Conservation (phyloP, 805 yeast genomes). For the Priceomyces fermenticarens region DNA sequence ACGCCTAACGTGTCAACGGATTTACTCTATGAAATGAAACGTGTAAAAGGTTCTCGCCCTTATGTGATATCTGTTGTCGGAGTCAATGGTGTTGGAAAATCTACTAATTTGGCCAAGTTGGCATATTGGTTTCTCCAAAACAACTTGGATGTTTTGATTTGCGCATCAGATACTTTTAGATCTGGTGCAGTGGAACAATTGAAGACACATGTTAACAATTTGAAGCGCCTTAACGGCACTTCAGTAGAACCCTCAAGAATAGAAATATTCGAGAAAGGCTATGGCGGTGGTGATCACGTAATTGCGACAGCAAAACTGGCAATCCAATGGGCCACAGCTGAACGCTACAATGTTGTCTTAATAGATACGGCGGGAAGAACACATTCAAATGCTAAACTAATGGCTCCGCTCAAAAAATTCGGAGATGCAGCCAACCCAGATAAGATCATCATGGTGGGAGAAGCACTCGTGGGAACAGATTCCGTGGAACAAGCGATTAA, state of each 20-base stretch:
- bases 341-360: conserved; percentile 77
- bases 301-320: conserved; percentile 92
- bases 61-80: conserved; percentile 97
- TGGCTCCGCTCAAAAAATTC: conserved; percentile 94
- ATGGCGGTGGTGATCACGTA: conserved; percentile 93
- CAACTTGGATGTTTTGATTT: conserved; percentile 78
- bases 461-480: conserved; percentile 96
- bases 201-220: conserved; percentile 86
- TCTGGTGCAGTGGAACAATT: conserved; percentile 99
- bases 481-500: conserved; percentile 93
- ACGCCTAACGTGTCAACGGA: conserved; percentile 93
- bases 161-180: conserved; percentile 97
- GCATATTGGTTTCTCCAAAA: conserved; percentile 96
- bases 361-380: conserved; percentile 98
- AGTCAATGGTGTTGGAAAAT: conserved; percentile 97
- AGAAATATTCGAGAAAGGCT: conserved; percentile 90
- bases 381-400: conserved; percentile 88
- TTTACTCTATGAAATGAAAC: conserved; percentile 74
- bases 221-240: conserved; percentile 62
- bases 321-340: conserved; percentile 68
- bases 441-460: conserved; percentile 97
- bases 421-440: conserved; percentile 96
- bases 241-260: conserved; percentile 42
- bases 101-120: conserved; percentile 88
- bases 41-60: conserved; percentile 47